These are phyloP conservation scores for Sungouiozyma ichnusensis DNA, from an alignment of 805 yeast genomes.

Conservation along the genomic window DNA sequence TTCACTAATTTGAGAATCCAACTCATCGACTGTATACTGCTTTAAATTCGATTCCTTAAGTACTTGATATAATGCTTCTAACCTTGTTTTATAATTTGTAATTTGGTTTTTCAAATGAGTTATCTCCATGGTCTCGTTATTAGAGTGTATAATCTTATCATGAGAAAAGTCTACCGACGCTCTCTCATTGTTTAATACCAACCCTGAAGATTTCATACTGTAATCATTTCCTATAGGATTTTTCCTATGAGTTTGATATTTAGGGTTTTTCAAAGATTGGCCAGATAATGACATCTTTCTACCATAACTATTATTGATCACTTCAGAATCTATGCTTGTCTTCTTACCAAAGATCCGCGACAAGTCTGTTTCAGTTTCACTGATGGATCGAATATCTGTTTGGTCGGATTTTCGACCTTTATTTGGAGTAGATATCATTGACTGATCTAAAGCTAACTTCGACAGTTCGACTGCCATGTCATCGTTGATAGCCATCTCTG, in stretches of 20 bases:
- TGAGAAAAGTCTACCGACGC: neutral
- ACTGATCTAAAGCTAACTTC: constrained; percentile 2
- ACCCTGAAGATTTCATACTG: neutral
- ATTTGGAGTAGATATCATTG: constrained; percentile 1
- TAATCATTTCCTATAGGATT: neutral
- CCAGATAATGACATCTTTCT: neutral
- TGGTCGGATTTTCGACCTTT: neutral
- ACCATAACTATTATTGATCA: neutral
- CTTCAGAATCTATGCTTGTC: neutral
- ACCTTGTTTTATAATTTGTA: constrained; percentile 32
- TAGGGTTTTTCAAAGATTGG: neutral
- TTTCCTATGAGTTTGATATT: neutral
- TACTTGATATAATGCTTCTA: constrained; percentile 27
- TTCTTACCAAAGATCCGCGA: neutral
- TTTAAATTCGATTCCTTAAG: constrained; percentile 10
- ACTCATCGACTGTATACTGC: neutral
- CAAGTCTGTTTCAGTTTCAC: neutral
- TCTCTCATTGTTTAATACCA: neutral
- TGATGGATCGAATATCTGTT: neutral
- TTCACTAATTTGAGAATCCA: neutral
- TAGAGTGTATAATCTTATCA: neutral
- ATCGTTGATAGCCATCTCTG: neutral
- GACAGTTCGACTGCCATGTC: neutral
- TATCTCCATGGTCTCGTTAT: constrained; percentile 19
- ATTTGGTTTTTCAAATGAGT: constrained; percentile 33